phyloP scores from a whole-genome alignment of 495 filamentous ascomycete species.

The Lophium mytilinum region DNA sequence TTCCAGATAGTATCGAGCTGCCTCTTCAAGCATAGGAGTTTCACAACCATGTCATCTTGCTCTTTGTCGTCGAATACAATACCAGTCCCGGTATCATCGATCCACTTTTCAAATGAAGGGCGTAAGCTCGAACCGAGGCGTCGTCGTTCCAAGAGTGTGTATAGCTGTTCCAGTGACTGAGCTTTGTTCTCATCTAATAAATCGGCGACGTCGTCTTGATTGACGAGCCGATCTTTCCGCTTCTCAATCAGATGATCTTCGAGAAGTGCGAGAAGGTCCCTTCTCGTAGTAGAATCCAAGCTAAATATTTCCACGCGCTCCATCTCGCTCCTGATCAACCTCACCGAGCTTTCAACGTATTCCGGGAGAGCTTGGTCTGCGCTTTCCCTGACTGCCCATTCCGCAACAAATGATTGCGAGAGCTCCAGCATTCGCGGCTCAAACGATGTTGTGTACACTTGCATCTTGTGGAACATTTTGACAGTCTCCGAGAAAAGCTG shows the following conservation, averaged over 20 bases:
- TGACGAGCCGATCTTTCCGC: constrained; percentile 38
- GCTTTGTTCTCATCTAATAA: constrained; percentile 60
- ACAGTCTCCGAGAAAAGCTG: constrained; percentile 61
- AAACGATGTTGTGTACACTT: constrained; percentile 68
- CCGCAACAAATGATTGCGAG: constrained; percentile 55
- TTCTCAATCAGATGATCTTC: constrained; percentile 57
- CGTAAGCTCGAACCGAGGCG: constrained; percentile 57
- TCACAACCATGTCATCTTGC: constrained; percentile 77
- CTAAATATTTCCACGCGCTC: constrained; percentile 67
- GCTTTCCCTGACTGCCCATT: constrained; percentile 57
- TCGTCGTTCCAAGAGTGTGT: constrained; percentile 59
- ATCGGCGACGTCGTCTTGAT: constrained; percentile 49
- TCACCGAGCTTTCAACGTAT: constrained; percentile 60
- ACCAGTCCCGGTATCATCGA: constrained; percentile 60
- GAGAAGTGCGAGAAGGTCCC: constrained; percentile 60
- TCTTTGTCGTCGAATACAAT: constrained; percentile 76
- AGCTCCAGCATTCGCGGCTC: constrained; percentile 62
- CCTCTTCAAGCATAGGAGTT: constrained; percentile 73
- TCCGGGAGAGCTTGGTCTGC: constrained; percentile 49
- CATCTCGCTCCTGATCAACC: constrained; percentile 61
- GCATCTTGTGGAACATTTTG: constrained; percentile 70
- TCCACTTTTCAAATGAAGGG: constrained; percentile 67
- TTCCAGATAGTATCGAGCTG: constrained; percentile 66
- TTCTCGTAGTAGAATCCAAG: constrained; percentile 72
- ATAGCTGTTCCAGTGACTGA: constrained; percentile 63